Percentiles rank a stretch among this genome's conserved stretches.
phyloP scores from a whole-genome alignment of 2,329 filamentous ascomycete species.

The Alternaria sp. region DNA sequence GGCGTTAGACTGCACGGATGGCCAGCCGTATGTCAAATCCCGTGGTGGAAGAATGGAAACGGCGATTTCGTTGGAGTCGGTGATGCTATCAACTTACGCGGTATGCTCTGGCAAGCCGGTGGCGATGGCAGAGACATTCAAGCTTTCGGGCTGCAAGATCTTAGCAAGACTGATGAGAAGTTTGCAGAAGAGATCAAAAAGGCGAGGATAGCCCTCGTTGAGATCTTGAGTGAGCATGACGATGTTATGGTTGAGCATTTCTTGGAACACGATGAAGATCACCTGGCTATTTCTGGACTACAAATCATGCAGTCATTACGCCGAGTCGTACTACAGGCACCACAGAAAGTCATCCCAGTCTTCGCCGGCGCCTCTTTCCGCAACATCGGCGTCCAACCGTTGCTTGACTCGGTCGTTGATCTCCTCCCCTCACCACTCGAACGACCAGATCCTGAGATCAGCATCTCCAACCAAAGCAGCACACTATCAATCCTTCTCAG shows the following conservation, averaged over 20 bases:
- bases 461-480: conserved; percentile 65
- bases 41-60: conserved; percentile 81
- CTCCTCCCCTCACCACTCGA: conserved; percentile 84
- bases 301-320: conserved; percentile 78
- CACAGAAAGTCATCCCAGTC: conserved; percentile 79
- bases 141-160: conserved; percentile 61
- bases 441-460: conserved; percentile 79
- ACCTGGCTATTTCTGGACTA: conserved; percentile 67
- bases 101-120: conserved; percentile 73
- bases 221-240: conserved; percentile 86
- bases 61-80: conserved; percentile 83
- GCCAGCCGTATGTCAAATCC: conserved; percentile 92
- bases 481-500: conserved; percentile 57
- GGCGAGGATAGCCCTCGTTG: conserved; percentile 79
- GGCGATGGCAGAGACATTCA: conserved; percentile 69
- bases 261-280: conserved; percentile 77
- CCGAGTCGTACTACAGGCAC: conserved; percentile 69
- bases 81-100: conserved; percentile 78
- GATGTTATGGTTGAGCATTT: conserved; percentile 85
- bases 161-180: conserved; percentile 56
- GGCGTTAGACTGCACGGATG: conserved; percentile 79
- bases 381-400: conserved; percentile 90
- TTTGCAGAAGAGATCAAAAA: conserved; percentile 72
- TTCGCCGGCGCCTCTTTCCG: conserved; percentile 92
- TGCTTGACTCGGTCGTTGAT: conserved; percentile 87